Evolutionary conservation across 2,329 filamentous ascomycete genomes (phyloP), one percentile per base, ranked within the genome.

Genomic region (Rhexocercosporidium sp.): DNA sequence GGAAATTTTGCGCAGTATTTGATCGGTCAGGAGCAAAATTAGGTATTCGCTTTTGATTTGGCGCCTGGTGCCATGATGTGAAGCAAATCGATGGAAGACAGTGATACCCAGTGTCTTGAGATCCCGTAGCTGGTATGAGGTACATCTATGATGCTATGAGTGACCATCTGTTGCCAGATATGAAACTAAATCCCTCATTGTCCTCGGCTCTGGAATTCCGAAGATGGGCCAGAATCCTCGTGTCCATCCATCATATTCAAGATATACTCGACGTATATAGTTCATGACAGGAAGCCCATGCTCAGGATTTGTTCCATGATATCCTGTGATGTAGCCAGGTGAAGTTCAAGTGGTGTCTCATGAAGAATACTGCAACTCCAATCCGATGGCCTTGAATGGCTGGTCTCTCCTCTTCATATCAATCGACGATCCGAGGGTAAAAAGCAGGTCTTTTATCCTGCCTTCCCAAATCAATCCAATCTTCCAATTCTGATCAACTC

Each of bases 381-480:
- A 79, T 14, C 92, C 92, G 65, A 96, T 82, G 5, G 88, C 91
- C 69, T 91, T 86, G 75, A 96, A 91, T 46, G 93, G 90, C 75
- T 92, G 90, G 77, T 94, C 92, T 70, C 89, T 83, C 74, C 87
- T 88, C 75, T 88, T 89, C 75, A 96, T 84, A 77, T 97, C 94
- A 64, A 99, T 88, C 60, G 89, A 92, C 66, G 93, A 93, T 11
- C 96, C 96, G 49, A 97, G 84, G 74, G 93, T 97, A 78, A 98
- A 96, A 66, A 99, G 85, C 67, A 99, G 82, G 72, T 97, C 95
- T 82, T 98, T 97, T 67, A 96, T 87, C 64, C 94, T 86, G 1
- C 95, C 94, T 78, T 98, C 95, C 95, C 96, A 99, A 25, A 98
- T 81, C 60, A 98, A 78, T 0, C 94, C 92, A 63, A 97, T 88